Evolutionary conservation across 164 flowering plant genomes (phyloP).

Genomic region (Houttuynia cordata): DNA sequence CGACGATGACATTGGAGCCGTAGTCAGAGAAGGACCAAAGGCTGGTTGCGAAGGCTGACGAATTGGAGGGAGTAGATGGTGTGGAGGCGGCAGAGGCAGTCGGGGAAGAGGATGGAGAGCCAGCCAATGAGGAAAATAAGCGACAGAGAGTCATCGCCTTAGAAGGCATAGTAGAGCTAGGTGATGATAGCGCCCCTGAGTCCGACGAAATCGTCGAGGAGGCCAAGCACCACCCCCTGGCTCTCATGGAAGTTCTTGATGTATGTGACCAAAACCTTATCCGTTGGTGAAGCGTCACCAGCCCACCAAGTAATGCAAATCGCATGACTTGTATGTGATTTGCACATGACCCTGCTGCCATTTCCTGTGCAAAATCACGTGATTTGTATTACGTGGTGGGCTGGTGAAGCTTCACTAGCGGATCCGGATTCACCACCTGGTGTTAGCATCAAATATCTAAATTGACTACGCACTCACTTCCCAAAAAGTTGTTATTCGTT

Average conservation of each 20-base stretch:
- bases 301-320: no score
- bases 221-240: slow-evolving; percentile 49
- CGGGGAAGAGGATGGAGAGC: slow-evolving; percentile 44
- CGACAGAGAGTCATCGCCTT: slow-evolving; percentile 19
- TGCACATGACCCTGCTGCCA: no score
- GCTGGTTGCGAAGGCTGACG: slow-evolving; percentile 64
- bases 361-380: no score
- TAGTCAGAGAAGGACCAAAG: slow-evolving; percentile 93
- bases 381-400: no score
- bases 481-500: no score
- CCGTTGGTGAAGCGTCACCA: no score
- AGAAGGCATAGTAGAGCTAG: slow-evolving; percentile 42
- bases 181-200: slow-evolving; percentile 61
- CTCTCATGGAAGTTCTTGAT: slow-evolving; percentile 64
- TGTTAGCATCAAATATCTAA: no score
- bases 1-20: slow-evolving; percentile 83
- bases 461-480: no score
- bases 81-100: slow-evolving; percentile 67
- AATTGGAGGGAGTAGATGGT: slow-evolving; percentile 97
- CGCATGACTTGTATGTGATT: no score
- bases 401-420: no score
- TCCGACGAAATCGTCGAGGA: slow-evolving; percentile 52
- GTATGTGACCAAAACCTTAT: no score
- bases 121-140: slow-evolving; percentile 21
- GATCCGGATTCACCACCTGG: no score